These are phyloP conservation scores for Exobasidium rhododendri DNA, from an alignment of 1,284 basidiomycete genomes.

Conservation along the genomic window DNA sequence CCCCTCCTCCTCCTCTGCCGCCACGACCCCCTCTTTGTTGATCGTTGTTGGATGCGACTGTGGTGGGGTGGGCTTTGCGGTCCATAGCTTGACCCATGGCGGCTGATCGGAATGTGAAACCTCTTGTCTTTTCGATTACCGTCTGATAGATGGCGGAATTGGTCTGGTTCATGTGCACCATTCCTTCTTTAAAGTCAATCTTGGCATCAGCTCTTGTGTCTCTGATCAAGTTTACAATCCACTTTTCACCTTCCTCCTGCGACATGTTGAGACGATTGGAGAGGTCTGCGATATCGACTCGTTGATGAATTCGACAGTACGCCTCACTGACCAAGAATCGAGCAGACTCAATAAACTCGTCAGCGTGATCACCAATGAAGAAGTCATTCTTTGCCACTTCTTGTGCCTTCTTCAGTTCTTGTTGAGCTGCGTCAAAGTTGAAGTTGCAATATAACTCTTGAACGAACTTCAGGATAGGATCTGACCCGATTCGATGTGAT, in stretches of 20 bases:
- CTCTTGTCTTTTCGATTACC: constrained; percentile 92
- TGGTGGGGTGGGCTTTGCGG: constrained; percentile 57
- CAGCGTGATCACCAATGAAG: constrained; percentile 83
- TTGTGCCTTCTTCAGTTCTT: constrained; percentile 74
- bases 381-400: constrained; percentile 85
- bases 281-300: constrained; percentile 92
- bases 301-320: constrained; percentile 94
- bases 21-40: constrained; percentile 14
- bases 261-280: constrained; percentile 88
- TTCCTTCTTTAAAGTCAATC: constrained; percentile 93
- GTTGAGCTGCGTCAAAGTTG: constrained; percentile 83
- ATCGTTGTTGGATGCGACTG: constrained; percentile 12
- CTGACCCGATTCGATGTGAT: constrained; percentile 70
- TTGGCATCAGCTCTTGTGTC: constrained; percentile 97
- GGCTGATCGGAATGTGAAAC: constrained; percentile 84
- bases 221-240: constrained; percentile 97
- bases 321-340: constrained; percentile 92
- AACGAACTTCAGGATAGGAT: constrained; percentile 89
- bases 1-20: constrained; percentile 24
- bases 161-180: constrained; percentile 90
- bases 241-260: constrained; percentile 92
- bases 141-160: constrained; percentile 86
- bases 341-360: constrained; percentile 93
- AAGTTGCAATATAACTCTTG: constrained; percentile 90
- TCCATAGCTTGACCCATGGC: constrained; percentile 81